Evolutionary conservation across 2,329 filamentous ascomycete species (phyloP), one percentile per base, ranked within the genome.

Genomic region (Lomentospora prolificans): DNA sequence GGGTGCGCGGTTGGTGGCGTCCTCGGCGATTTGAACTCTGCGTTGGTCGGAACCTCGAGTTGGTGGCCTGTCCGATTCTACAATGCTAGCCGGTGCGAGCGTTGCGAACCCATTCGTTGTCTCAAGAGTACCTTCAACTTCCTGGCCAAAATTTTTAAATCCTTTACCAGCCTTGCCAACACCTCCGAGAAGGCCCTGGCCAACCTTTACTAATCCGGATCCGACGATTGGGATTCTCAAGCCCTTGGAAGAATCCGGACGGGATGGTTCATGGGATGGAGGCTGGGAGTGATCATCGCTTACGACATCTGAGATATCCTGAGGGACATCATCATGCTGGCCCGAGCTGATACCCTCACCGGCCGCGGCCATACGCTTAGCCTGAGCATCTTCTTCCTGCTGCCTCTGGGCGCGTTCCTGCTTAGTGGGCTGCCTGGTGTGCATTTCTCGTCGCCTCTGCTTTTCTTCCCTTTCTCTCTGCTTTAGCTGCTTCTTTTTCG

Each of bases 401-500:
- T 73, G 67, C 53, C 74, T 77, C 19, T 74, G 68, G 1, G 70
- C 67, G 39, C 66, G 75, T 60, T 82, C 78, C 14, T 74, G 65
- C 61, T 80, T 84, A 41, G 74, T 76, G 17, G 76, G 67, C 0
- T 72, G 70, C 56, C 77, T 77, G 27, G 72, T 68, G 57, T 75
- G 77, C 28, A 70, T 65, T 50, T 76, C 70, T 57, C 75, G 80
- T n/a, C 84, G 81, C 1, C 74, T 71, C 60, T 79, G 79, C 66
- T 87, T 90, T 44, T 84, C 85, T 5, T 82, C 80, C 53, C 81
- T 80, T 53, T 77, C 76, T 56, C 77, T 67, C 63, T 83, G 76
- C 65, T 92, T 86, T n/a, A 86, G 72, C 61, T 96, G 84, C 12
- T 83, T 84, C 66, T 85, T 89, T 65, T 90, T 91, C 56, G 89